Base-by-base conservation (phyloP, 352 stramenopile genomes). In the Elongisporangium prolatum region DNA sequence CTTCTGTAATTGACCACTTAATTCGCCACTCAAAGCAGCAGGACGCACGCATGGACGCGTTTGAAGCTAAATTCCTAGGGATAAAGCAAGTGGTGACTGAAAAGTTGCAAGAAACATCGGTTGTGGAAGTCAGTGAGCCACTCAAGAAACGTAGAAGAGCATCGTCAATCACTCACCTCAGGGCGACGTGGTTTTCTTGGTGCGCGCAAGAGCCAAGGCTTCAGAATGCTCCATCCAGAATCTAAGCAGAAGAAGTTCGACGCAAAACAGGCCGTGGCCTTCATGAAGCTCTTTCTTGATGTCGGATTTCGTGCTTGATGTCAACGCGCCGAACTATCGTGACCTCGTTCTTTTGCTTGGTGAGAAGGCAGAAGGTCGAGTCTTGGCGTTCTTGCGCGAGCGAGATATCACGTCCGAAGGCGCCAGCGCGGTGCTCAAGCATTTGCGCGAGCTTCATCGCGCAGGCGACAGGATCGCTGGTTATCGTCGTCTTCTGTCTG, bases 171-270 rank as follows among this genome's bases (percentile, higher is more conserved):
- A 67, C 60, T 50, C 50, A 67, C 60, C 60, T 67, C 22, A 44
- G 50, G 11, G 44, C 50, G 0, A 17, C 44, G 7, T 71, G 64
- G 59, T 67, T 52, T 16, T 56, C 57, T 13, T 67, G 56, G 60
- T 60, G 59, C 52, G 63, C 56, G 0, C 13, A 9, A 1, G 50
- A 59, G 13, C 60, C 56, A 16, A 56, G 21, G 9, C 44, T 62
- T 13, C 64, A 49, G 53, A 21, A 56, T 3, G 57, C 47, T n/a
- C n/a, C n/a, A n/a, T 2, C 13, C 0, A 11, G 49, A 63, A 20
- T 21, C 48, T 14, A 54, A 63, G 8, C 56, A 63, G 16, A 71
- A 71, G 60, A 67, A 65, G 22, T 65, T 53, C 0, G 64, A 71
- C 2, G 59, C 37, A 3, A 57, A 57, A 48, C 24, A 52, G 21